These are phyloP conservation scores for Lathyrus oleraceus DNA, from an alignment of 306 rosid genomes.

Conservation along the genomic window DNA sequence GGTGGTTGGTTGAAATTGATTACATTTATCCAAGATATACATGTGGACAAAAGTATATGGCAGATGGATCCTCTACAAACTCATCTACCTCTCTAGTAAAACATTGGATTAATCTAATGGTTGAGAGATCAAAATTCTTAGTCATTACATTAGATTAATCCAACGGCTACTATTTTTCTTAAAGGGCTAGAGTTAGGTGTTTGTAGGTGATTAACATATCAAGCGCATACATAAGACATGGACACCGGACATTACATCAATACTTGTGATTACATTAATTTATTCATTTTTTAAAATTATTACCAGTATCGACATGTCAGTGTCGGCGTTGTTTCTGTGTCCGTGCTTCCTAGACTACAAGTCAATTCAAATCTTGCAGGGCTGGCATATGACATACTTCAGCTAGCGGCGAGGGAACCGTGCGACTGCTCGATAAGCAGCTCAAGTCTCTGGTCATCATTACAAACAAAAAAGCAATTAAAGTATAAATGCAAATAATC, in stretches of 20 bases:
- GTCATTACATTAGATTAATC: neutral
- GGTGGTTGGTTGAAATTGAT: conserved; percentile 32
- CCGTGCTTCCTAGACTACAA: no score
- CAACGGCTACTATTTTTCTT: neutral
- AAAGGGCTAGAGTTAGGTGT: neutral
- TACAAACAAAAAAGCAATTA: conserved; percentile 1
- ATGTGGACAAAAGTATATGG: neutral
- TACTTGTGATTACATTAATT: no score
- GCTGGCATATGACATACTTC: conserved; percentile 22
- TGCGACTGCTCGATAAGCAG: conserved; percentile 57
- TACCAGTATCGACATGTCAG: no score
- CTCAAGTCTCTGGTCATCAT: conserved; percentile 66
- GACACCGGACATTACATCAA: no score
- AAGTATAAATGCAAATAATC: conserved; percentile 1
- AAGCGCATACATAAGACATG: no score
- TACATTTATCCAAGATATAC: neutral
- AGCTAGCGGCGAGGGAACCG: conserved; percentile 38
- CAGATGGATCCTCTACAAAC: no score
- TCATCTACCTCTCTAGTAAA: neutral
- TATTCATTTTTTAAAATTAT: no score
- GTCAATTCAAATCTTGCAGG: conserved; percentile 14
- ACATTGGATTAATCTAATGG: neutral
- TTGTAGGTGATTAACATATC: no score
- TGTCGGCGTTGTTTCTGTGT: no score
- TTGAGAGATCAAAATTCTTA: neutral